Conservation (phyloP, 2,329 filamentous ascomycete species). For the Epichloe elymi region DNA sequence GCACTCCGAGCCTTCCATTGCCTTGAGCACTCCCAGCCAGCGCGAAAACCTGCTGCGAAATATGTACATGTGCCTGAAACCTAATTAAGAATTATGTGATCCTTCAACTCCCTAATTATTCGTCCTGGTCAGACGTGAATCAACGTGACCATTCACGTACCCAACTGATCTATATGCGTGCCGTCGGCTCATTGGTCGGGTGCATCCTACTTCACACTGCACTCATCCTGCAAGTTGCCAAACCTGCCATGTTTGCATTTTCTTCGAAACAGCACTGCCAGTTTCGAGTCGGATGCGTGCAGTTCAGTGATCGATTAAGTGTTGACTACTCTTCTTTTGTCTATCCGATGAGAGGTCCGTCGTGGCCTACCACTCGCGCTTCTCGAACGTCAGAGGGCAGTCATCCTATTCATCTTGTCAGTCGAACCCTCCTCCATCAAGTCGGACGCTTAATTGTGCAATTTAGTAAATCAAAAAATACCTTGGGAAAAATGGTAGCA, state of each 20-base stretch:
- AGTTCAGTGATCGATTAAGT: no score
- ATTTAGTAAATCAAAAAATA: slow-evolving; percentile 29
- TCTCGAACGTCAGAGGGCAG: slow-evolving; percentile 62
- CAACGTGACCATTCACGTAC: neutral
- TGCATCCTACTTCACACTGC: neutral
- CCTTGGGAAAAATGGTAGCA: slow-evolving; percentile 94
- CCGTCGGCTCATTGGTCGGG: slow-evolving; percentile 3
- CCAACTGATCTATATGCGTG: slow-evolving; percentile 4
- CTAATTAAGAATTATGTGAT: slow-evolving; percentile 5
- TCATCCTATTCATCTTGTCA: slow-evolving; percentile 47
- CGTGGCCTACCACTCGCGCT: slow-evolving; percentile 31
- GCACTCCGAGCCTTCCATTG: no score
- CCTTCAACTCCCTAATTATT: neutral
- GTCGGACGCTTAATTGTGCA: no score
- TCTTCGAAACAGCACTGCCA: neutral
- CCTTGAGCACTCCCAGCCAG: no score
- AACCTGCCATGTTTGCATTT: neutral
- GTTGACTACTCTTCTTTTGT: neutral
- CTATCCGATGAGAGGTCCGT: neutral
- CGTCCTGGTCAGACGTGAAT: neutral
- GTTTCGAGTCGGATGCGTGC: neutral
- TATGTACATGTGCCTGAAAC: slow-evolving; percentile 4
- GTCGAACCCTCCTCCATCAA: neutral
- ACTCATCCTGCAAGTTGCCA: neutral
- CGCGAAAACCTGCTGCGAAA: neutral